phyloP scores from a whole-genome alignment of 257 asterid species.

The Solanum lycopersicoides region DNA sequence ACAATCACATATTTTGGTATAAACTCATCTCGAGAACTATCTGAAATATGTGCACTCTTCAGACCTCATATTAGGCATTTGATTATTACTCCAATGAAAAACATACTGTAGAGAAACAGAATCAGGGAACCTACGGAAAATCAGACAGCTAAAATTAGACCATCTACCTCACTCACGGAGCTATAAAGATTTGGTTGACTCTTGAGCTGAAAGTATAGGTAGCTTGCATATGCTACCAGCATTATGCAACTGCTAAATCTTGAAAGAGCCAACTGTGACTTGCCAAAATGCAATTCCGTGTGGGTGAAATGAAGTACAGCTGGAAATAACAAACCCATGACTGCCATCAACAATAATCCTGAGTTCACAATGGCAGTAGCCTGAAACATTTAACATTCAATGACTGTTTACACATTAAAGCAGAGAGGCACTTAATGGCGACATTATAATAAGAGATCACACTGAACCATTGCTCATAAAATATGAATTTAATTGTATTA shows the following conservation, averaged over 20 bases:
- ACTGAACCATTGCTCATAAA: neutral
- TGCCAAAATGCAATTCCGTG: conserved; percentile 76
- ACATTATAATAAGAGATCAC: neutral
- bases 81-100: neutral
- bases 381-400: conserved; percentile 35
- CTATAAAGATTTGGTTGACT: conserved; percentile 46
- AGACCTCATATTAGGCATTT: neutral
- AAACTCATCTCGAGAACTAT: neutral
- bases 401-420: conserved; percentile 13
- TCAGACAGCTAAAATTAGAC: neutral
- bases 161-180: conserved; percentile 49
- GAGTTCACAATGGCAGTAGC: conserved; percentile 82
- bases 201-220: conserved; percentile 91
- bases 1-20: neutral
- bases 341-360: conserved; percentile 94
- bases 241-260: conserved; percentile 93
- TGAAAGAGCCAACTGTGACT: conserved; percentile 86
- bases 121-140: neutral
- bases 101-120: neutral
- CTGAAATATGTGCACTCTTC: neutral
- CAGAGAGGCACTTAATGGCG: neutral
- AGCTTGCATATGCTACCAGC: conserved; percentile 91
- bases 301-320: conserved; percentile 93
- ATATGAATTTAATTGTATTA: neutral
- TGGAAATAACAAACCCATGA: conserved; percentile 87